phyloP scores from a whole-genome alignment of 1,284 basidiomycete genomes.

The Ceratobasidium sp. region DNA sequence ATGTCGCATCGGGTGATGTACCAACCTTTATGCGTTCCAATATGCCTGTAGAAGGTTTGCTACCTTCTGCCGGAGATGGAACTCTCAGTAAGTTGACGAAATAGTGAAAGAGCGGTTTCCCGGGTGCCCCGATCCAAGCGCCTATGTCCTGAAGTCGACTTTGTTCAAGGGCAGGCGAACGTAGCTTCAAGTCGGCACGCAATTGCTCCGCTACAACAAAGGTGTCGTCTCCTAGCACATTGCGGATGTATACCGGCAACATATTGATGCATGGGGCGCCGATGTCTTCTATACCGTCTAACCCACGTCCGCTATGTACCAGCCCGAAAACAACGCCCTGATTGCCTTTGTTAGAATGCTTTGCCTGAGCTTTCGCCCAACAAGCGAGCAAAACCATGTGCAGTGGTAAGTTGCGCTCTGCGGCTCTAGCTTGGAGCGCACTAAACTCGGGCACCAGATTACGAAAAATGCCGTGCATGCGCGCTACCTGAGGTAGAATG shows the following conservation, averaged over 20 bases:
- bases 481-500: constrained; percentile 54
- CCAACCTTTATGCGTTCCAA: constrained; percentile 45
- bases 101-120: constrained; percentile 62
- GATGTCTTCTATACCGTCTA: constrained; percentile 58
- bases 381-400: constrained; percentile 63
- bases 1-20: constrained; percentile 10
- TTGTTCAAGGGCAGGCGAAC: constrained; percentile 62
- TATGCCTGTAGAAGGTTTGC: constrained; percentile 12
- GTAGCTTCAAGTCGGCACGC: constrained; percentile 59
- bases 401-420: constrained; percentile 49
- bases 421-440: constrained; percentile 6
- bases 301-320: constrained; percentile 63
- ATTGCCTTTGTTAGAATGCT: constrained; percentile 53
- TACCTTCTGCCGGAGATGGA: constrained; percentile 5
- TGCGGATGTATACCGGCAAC: constrained; percentile 60
- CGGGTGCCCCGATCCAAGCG: constrained; percentile 57
- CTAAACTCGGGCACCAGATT: constrained; percentile 35
- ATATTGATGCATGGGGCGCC: constrained; percentile 65
- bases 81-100: constrained; percentile 61
- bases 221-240: constrained; percentile 49
- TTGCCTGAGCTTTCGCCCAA: constrained; percentile 63
- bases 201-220: constrained; percentile 57
- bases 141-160: constrained; percentile 60
- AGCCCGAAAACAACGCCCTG: constrained; percentile 61
- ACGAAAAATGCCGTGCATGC: constrained; percentile 58